phyloP scores from a whole-genome alignment of 2,329 filamentous ascomycete genomes.

The Colletotrichum sansevieriae region DNA sequence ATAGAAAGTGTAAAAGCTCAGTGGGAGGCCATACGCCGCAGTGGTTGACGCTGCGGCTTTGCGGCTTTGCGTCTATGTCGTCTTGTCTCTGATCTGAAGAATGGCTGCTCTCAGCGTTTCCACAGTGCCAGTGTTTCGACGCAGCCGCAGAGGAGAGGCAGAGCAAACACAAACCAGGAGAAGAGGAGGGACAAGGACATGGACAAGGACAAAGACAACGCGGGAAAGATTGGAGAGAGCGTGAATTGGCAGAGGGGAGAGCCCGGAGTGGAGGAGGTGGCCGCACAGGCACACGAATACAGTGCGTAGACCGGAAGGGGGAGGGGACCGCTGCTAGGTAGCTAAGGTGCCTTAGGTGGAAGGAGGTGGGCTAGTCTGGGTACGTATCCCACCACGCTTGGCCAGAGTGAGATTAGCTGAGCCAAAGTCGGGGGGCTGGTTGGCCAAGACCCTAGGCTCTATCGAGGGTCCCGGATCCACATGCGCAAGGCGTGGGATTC shows the following conservation, averaged over 20 bases:
- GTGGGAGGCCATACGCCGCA: slow-evolving; percentile 29
- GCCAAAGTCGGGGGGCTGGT: slow-evolving; percentile 14
- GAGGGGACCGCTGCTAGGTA: no score
- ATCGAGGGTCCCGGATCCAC: slow-evolving; percentile 17
- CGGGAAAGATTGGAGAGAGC: slow-evolving; percentile 15
- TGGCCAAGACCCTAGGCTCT: slow-evolving; percentile 13
- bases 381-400: slow-evolving; percentile 15
- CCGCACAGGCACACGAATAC: slow-evolving; percentile 24
- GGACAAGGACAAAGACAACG: slow-evolving; percentile 15
- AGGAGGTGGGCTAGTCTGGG: slow-evolving; percentile 1
- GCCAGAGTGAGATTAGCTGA: not conserved
- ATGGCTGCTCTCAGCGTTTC: slow-evolving; percentile 36
- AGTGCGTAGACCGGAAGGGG: slow-evolving; percentile 1
- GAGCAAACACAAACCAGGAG: slow-evolving; percentile 12
- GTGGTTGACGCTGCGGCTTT: slow-evolving; percentile 21
- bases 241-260: slow-evolving; percentile 22
- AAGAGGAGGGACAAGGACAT: slow-evolving; percentile 19
- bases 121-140: slow-evolving; percentile 38
- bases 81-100: slow-evolving; percentile 22
- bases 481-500: slow-evolving; percentile 34
- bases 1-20: slow-evolving; percentile 17
- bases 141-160: slow-evolving; percentile 19
- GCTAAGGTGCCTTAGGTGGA: no score
- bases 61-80: slow-evolving; percentile 17
- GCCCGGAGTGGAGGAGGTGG: slow-evolving; percentile 12